Evolutionary conservation across 2,329 filamentous ascomycete genomes (phyloP).

Genomic region (Colletotrichum musae): DNA sequence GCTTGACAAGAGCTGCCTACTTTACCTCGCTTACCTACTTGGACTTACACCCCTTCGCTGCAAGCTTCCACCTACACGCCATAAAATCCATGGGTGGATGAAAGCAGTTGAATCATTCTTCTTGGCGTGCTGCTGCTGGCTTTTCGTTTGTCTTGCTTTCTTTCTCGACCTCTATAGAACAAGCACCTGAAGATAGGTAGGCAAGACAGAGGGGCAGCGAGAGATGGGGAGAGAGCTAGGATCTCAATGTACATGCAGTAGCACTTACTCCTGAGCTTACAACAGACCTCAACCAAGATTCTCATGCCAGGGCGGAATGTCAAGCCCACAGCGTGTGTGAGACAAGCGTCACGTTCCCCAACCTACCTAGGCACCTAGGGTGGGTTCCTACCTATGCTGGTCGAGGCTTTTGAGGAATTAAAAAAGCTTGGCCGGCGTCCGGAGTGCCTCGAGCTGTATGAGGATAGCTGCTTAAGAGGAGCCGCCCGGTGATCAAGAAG

Average conservation of each 20-base stretch:
- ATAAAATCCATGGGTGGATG: slow-evolving; percentile 10
- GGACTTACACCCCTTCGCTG: slow-evolving; percentile 22
- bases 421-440: slow-evolving; percentile 16
- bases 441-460: neutral
- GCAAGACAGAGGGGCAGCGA: slow-evolving; percentile 4
- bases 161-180: neutral
- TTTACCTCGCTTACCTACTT: slow-evolving; percentile 2
- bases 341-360: slow-evolving; percentile 35
- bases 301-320: slow-evolving; percentile 22
- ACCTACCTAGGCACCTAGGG: slow-evolving; percentile 2
- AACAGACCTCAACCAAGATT: slow-evolving; percentile 18
- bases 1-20: neutral
- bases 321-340: slow-evolving; percentile 25
- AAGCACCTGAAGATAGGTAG: slow-evolving; percentile 15
- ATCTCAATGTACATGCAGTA: too few species aligned
- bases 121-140: slow-evolving; percentile 28
- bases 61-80: slow-evolving; percentile 30
- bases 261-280: slow-evolving; percentile 1
- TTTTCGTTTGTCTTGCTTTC: neutral
- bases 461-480: slow-evolving; percentile 22
- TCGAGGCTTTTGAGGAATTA: neutral
- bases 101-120: slow-evolving; percentile 20
- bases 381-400: slow-evolving; percentile 12
- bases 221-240: too few species aligned
- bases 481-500: neutral